Evolutionary conservation across 306 rosid species (phyloP).

Genomic region (Inga oerstediana): DNA sequence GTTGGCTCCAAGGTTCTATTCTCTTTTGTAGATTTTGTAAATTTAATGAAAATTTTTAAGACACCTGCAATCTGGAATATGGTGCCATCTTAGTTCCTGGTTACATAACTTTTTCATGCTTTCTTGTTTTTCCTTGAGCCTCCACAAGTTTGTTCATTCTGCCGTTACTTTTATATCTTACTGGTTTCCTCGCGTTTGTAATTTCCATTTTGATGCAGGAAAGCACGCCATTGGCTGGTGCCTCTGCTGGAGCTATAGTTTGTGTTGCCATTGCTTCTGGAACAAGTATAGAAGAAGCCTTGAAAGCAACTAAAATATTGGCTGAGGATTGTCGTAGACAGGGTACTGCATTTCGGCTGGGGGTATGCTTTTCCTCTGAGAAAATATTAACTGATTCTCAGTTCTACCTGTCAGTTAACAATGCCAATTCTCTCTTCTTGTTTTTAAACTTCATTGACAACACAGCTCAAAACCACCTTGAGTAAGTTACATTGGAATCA

Average conservation of each 20-base stretch:
- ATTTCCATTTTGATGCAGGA: slow-evolving; percentile 55
- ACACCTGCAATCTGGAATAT: background rate
- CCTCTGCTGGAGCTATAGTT: slow-evolving; percentile 96
- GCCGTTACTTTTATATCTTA: background rate
- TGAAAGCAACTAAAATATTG: slow-evolving; percentile 74
- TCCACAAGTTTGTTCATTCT: background rate
- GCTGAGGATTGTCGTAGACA: slow-evolving; percentile 87
- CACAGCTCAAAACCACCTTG: background rate
- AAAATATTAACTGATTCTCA: slow-evolving; percentile 23
- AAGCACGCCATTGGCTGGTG: slow-evolving; percentile 94
- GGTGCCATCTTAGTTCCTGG: background rate
- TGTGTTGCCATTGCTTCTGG: slow-evolving; percentile 97
- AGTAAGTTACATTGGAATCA: background rate
- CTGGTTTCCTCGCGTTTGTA: slow-evolving; percentile 1
- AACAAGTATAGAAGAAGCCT: slow-evolving; percentile 81
- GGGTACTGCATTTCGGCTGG: slow-evolving; percentile 95
- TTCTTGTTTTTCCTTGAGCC: slow-evolving; percentile 5
- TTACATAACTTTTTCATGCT: background rate
- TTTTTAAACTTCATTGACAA: background rate
- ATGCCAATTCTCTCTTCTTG: slow-evolving; percentile 6
- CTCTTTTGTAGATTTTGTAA: background rate
- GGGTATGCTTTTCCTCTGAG: slow-evolving; percentile 55
- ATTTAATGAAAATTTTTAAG: background rate
- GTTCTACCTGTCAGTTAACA: background rate
- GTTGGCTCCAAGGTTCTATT: slow-evolving; percentile 4